Conservation (phyloP, 495 filamentous ascomycete species). For the Penicillium herquei region DNA sequence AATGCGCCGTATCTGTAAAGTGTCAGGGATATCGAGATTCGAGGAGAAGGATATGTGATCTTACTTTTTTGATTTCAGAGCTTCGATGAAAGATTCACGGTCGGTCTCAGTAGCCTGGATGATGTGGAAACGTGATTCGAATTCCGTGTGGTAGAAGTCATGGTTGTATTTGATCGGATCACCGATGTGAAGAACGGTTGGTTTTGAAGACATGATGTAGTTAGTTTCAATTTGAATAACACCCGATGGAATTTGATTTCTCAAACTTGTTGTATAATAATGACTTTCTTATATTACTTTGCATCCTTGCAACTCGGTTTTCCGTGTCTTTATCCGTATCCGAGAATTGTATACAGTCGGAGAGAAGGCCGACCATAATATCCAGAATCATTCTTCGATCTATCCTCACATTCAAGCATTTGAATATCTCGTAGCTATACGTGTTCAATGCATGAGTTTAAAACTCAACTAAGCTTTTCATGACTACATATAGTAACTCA, state of each 20-base stretch:
- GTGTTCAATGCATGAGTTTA: no score
- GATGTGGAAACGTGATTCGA: constrained; percentile 53
- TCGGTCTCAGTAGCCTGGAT: constrained; percentile 50
- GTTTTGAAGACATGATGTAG: constrained; percentile 14
- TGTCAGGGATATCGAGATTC: neutral
- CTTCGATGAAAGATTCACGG: constrained; percentile 56
- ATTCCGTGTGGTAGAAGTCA: constrained; percentile 46
- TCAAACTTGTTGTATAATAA: neutral
- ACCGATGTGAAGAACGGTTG: constrained; percentile 61
- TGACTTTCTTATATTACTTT: neutral
- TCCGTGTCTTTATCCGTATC: constrained; percentile 8
- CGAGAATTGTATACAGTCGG: neutral
- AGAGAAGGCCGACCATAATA: constrained; percentile 1
- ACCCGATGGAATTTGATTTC: neutral
- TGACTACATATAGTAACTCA: no score
- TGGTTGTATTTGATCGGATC: constrained; percentile 62
- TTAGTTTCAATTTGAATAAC: neutral
- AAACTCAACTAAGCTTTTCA: no score
- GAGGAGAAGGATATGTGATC: neutral
- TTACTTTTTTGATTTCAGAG: constrained; percentile 48
- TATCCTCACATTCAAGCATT: neutral
- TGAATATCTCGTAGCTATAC: neutral
- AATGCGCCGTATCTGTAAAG: constrained; percentile 59
- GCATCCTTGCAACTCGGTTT: neutral
- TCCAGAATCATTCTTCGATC: neutral